Evolutionary conservation across 108 stramenopile genomes (phyloP), one percentile per base, ranked within the genome.

Genomic region (Skeletonema grethae): DNA sequence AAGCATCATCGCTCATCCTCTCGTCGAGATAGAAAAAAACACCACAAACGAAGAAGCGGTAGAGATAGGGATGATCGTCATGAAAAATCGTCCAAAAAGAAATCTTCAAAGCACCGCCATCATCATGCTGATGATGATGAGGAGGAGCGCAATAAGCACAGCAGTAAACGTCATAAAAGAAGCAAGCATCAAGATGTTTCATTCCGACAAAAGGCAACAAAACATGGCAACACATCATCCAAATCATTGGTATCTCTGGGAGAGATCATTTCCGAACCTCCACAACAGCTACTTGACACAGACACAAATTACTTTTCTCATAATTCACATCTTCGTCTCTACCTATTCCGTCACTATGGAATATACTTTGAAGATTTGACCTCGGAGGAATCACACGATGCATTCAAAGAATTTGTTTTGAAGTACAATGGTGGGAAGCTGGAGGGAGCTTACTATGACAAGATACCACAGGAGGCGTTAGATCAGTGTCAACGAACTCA

Each of bases 311-410:
- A 92, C 64, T 95, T 88, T 71, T 81, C 87, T 28, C 90, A 77
- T 63, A 90, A 92, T 73, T 67, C 85, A 3, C 88, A 95, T 62
- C 85, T 92, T 5, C 88, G 87, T 73, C 80, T 92, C 1, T 95
- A 86, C 53, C 72, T 95, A 30, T 92, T 85, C 65, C 82, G 94
- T 4, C 69, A 77, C 43, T 83, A 91, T 57, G 88, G 90, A 15
- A 60, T 75, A 0, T 70, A 80, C 69, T 95, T 95, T 83, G 88
- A 90, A 61, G 94, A 91, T 65, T 50, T 95, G 22, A 63, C 73
- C 0, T 81, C 85, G 0, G 68, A 87, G 24, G 85, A 90, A 69
- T 48, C 94, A 0, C 80, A 69, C 7, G 65, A 75, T 45, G 86
- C 85, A 18, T 95, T 95, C 77, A 50, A 25, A 16, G 70, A 86